phyloP scores from a whole-genome alignment of 225 moss, liverwort and hornwort species.

The Lunularia cruciata region DNA sequence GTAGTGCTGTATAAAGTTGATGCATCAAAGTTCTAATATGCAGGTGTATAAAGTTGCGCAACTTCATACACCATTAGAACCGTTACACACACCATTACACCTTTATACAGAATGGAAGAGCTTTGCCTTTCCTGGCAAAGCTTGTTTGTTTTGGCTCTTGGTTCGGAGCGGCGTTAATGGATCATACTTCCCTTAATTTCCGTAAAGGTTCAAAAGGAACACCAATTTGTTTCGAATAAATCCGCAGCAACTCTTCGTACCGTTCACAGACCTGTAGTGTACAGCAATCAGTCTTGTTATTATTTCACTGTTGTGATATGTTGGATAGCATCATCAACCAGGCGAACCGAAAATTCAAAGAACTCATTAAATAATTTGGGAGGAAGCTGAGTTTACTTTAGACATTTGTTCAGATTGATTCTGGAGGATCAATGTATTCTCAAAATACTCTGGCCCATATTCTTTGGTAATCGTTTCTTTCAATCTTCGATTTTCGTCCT shows the following conservation, averaged over 20 bases:
- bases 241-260: constrained; percentile 67
- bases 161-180: too few relatives aligned
- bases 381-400: constrained; percentile 18
- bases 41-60: too few relatives aligned
- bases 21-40: too few relatives aligned
- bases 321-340: too few relatives aligned
- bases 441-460: constrained; percentile 30
- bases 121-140: too few relatives aligned
- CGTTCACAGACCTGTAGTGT: constrained; percentile 52
- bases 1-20: too few relatives aligned
- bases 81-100: too few relatives aligned
- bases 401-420: constrained; percentile 15
- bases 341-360: background rate
- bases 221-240: constrained; percentile 55
- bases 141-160: too few relatives aligned
- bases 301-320: background rate
- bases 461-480: constrained; percentile 14
- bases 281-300: background rate
- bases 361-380: too few relatives aligned
- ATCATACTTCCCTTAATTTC: background rate
- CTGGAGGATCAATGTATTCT: constrained; percentile 27
- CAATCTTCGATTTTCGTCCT: constrained; percentile 38
- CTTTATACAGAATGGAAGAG: too few relatives aligned
- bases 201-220: constrained; percentile 54
- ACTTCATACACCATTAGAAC: too few relatives aligned